Conservation (phyloP, 306 rosid species). For the Fragaria vesca region DNA sequence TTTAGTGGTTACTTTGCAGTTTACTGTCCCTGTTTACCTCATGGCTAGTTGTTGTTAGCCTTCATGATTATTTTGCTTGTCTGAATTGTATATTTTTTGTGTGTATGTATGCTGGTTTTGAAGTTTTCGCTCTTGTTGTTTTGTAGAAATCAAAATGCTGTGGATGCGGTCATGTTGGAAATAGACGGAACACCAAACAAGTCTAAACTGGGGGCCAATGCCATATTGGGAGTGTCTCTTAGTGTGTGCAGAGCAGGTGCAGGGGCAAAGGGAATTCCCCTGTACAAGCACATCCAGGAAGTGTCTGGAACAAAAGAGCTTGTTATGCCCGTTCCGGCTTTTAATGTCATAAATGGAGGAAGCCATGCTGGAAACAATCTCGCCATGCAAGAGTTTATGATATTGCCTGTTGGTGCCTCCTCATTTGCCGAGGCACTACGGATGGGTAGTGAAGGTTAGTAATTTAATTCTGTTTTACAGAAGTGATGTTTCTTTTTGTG, state of each 20-base stretch:
- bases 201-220: conserved; percentile 95
- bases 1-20: neutral
- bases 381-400: conserved; percentile 99
- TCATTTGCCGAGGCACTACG: conserved; percentile 89
- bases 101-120: conserved; percentile 22
- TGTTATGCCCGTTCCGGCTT: conserved; percentile 98
- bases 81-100: conserved; percentile 1
- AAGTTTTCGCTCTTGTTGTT: conserved; percentile 9
- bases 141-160: conserved; percentile 77
- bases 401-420: conserved; percentile 87
- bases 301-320: conserved; percentile 87
- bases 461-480: conserved; percentile 6
- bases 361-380: conserved; percentile 97
- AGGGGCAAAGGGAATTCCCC: conserved; percentile 86
- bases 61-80: conserved; percentile 3
- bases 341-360: conserved; percentile 94
- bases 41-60: neutral
- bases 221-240: conserved; percentile 90
- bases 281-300: conserved; percentile 89
- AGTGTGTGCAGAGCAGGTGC: conserved; percentile 97
- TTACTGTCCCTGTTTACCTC: neutral
- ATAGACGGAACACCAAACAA: conserved; percentile 97
- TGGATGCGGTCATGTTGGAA: conserved; percentile 90
- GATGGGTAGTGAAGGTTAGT: conserved; percentile 98
- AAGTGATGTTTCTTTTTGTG: neutral